Evolutionary conservation across 139 green algal genomes (phyloP), one percentile per base, ranked within the genome.

Genomic region (Tetradesmus lagerheimii): DNA sequence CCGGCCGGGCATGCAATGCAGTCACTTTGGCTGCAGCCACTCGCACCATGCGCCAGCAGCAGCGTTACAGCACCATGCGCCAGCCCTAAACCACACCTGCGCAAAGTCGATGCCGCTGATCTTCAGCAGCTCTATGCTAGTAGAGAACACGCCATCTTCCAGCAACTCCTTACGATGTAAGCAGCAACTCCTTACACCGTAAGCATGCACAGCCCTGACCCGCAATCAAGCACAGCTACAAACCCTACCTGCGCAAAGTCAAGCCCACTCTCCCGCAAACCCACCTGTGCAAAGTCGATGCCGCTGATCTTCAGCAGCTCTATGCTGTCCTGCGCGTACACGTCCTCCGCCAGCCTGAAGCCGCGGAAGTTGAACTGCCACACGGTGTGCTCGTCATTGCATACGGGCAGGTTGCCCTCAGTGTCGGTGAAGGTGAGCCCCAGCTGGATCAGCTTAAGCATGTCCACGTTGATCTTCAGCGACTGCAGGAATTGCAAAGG

Each of bases 351-450:
- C 2, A 99, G 89, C 64, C 92, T 91, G 89, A 99, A 99, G 92
- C 99, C 93, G 4, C 86, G 93, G 93, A 99, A 99, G 92, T 99
- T 99, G 93, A 99, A 99, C 91, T 99, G 98, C 98, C 98, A 99
- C 4, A 99, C 96, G 87, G 95, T 98, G 8, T 98, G 95, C 92
- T 99, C 96, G 3, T 95, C 96, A 83, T 96, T 95, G 78, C 92
- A 94, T 9, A 91, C 71, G 0, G 98, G 98, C 74, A 99, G 93
- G 71, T 97, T 97, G 64, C 98, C 98, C 29, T 98, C 85, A 8
- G 92, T 95, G 89, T 99, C 96, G 2, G 96, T 97, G 92, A 99
- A 99, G 39, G 98, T 99, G 4, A 99, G 93, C 0, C 98, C 98
- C 67, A 99, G 94, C 95, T 99, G 88, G 12, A 99, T 99, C 27